Evolutionary conservation across 148 eudicot species (phyloP), one percentile per base, ranked within the genome.

Genomic region (Beta vulgaris): DNA sequence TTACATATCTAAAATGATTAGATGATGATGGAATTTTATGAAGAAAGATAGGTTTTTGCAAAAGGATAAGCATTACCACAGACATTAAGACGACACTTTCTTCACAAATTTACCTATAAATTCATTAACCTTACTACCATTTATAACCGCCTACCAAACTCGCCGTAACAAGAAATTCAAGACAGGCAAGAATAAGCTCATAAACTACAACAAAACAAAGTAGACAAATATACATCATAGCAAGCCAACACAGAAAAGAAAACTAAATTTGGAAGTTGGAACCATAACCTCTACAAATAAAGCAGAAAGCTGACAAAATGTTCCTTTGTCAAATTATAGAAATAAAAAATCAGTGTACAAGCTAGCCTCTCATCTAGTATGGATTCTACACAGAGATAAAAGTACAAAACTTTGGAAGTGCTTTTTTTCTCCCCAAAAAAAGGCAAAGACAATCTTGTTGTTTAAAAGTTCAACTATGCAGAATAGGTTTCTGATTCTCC

Each of bases 401-500:
- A 58, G 19, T 9, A 16, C 62, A 58, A 21, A 58, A 13, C 25
- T 19, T 49, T 55, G 37, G 23, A 58, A 40, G 40, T 59, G 21
- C 39, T 48, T 8, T 23, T 58, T 70, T 40, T 25, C n/a, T 14
- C 57, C 25, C 64, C 46, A 32, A 46, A 37, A 31, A 34, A 58
- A 6, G 36, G 19, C 18, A 46, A 46, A 10, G 18, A 46, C 21
- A 46, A 1, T 46, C 26, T 5, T 61, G 42, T 35, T 37, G 14
- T 48, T 73, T 13, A n/a, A 69, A 60, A 53, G 71, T 44, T 43
- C 55, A 58, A 69, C 46, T 43, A 54, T 29, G 12, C 21, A 60
- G 25, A 32, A 55, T 28, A 65, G 32, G 43, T 35, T 25, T 51
- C 31, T 14, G 18, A 67, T 46, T 68, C 77, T 73, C 77, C 68